phyloP scores from a whole-genome alignment of 2,329 filamentous ascomycete genomes.

The Nothophoma quercina region DNA sequence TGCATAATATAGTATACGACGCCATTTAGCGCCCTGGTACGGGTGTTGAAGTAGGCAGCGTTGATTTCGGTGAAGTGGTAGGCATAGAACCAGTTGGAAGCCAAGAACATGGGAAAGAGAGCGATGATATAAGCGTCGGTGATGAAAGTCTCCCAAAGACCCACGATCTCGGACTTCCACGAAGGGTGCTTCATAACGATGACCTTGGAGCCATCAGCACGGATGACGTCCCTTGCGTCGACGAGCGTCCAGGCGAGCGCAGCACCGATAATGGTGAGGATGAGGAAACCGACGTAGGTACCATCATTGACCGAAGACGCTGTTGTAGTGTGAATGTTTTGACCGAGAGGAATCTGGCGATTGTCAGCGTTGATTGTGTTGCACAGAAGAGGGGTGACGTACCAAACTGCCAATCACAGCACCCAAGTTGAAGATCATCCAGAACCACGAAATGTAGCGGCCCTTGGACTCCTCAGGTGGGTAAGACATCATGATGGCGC shows the following conservation, averaged over 20 bases:
- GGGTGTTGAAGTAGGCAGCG: slow-evolving; percentile 72
- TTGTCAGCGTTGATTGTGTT: slow-evolving; percentile 18
- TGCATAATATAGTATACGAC: slow-evolving; percentile 82
- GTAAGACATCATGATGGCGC: slow-evolving; percentile 90
- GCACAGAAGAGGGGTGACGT: slow-evolving; percentile 52
- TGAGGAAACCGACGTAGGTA: slow-evolving; percentile 87
- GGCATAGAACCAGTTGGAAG: slow-evolving; percentile 81
- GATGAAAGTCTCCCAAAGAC: slow-evolving; percentile 75
- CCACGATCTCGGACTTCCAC: slow-evolving; percentile 79
- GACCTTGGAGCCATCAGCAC: slow-evolving; percentile 78
- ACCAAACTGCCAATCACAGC: slow-evolving; percentile 83
- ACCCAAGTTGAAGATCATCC: slow-evolving; percentile 94
- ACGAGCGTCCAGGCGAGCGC: slow-evolving; percentile 72
- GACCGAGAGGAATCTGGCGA: slow-evolving; percentile 71
- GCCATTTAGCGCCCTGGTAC: slow-evolving; percentile 78
- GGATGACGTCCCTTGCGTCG: slow-evolving; percentile 75
- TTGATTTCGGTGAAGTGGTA: slow-evolving; percentile 83
- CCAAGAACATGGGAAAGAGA: slow-evolving; percentile 83
- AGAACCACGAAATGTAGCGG: slow-evolving; percentile 88
- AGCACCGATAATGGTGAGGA: slow-evolving; percentile 80
- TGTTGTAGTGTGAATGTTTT: slow-evolving; percentile 69
- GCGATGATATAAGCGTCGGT: slow-evolving; percentile 76
- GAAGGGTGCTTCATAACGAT: slow-evolving; percentile 91
- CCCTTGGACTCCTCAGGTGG: slow-evolving; percentile 83
- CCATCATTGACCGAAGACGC: slow-evolving; percentile 69